phyloP scores from a whole-genome alignment of 1,284 basidiomycete species.

The Sporisorium scitamineum region DNA sequence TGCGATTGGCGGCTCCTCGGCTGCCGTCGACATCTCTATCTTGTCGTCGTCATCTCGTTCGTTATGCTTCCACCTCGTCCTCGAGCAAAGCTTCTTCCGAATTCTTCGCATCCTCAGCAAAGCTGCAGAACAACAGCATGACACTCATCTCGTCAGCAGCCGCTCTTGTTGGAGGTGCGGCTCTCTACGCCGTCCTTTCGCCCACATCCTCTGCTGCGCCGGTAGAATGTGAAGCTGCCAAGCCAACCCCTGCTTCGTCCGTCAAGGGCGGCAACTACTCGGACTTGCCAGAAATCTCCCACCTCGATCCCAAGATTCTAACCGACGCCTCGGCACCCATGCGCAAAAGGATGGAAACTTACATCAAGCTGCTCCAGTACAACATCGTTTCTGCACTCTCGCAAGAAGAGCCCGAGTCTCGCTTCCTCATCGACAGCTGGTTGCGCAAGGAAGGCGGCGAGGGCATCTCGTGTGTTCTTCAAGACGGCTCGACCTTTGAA shows the following conservation, averaged over 20 bases:
- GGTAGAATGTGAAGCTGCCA: slow-evolving; percentile 35
- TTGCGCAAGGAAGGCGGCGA: slow-evolving; percentile 83
- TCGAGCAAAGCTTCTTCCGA: slow-evolving; percentile 7
- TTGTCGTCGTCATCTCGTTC: slow-evolving; percentile 13
- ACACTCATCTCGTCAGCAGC: slow-evolving; percentile 19
- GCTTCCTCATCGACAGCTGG: slow-evolving; percentile 91
- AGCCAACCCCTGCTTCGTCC: slow-evolving; percentile 36
- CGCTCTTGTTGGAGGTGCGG: slow-evolving; percentile 22
- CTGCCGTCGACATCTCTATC: slow-evolving; percentile 9
- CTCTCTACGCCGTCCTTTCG: slow-evolving; percentile 15
- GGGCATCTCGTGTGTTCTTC: slow-evolving; percentile 89
- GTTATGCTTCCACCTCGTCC: slow-evolving; percentile 22
- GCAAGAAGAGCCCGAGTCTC: slow-evolving; percentile 75
- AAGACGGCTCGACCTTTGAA: slow-evolving; percentile 81
- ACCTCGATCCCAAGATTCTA: slow-evolving; percentile 54
- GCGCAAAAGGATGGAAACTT: slow-evolving; percentile 82
- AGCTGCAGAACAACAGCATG: slow-evolving; percentile 3
- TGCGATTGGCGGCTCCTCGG: slow-evolving; percentile 25
- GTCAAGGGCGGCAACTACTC: slow-evolving; percentile 52
- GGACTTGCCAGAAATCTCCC: slow-evolving; percentile 61
- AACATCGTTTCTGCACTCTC: slow-evolving; percentile 85
- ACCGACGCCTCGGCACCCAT: slow-evolving; percentile 58
- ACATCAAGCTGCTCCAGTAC: slow-evolving; percentile 83
- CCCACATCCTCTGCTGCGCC: slow-evolving; percentile 11
- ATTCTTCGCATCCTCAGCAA: slow-evolving; percentile 14